Conservation (phyloP, 257 asterid genomes). For the Penstemon newberryi region DNA sequence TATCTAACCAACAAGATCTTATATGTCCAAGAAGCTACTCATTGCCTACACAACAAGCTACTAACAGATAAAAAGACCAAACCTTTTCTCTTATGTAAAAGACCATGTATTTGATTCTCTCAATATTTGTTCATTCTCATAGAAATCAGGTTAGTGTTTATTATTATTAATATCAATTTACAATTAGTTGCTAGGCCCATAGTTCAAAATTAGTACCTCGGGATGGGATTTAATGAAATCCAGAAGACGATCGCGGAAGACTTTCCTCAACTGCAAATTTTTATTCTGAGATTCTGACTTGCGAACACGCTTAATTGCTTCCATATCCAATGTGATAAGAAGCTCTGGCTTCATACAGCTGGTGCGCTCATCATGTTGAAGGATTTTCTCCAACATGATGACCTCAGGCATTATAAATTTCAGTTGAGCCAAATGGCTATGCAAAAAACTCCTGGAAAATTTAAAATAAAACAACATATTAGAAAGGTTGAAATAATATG, state of each 20-base stretch:
- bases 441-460: constrained; percentile 67
- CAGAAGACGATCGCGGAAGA: constrained; percentile 59
- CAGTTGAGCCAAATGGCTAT: constrained; percentile 73
- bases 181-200: neutral
- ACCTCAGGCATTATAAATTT: constrained; percentile 82
- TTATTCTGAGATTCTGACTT: constrained; percentile 47
- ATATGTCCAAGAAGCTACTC: too few species aligned
- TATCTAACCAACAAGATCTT: neutral
- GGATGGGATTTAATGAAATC: constrained; percentile 69
- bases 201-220: constrained; percentile 45
- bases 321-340: constrained; percentile 34
- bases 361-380: constrained; percentile 63
- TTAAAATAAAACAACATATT: neutral
- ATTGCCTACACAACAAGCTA: too few species aligned
- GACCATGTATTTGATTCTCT: too few species aligned
- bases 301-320: constrained; percentile 36
- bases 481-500: neutral
- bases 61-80: too few species aligned
- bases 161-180: too few species aligned
- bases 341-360: constrained; percentile 76
- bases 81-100: too few species aligned
- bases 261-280: constrained; percentile 52
- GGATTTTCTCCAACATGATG: constrained; percentile 60
- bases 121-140: too few species aligned
- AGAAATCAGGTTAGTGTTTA: too few species aligned